A percentile compares a stretch with the other conserved stretches of the same genome.
Conservation (phyloP, 352 stramenopile genomes). For the Phytophthora agathidicida region DNA sequence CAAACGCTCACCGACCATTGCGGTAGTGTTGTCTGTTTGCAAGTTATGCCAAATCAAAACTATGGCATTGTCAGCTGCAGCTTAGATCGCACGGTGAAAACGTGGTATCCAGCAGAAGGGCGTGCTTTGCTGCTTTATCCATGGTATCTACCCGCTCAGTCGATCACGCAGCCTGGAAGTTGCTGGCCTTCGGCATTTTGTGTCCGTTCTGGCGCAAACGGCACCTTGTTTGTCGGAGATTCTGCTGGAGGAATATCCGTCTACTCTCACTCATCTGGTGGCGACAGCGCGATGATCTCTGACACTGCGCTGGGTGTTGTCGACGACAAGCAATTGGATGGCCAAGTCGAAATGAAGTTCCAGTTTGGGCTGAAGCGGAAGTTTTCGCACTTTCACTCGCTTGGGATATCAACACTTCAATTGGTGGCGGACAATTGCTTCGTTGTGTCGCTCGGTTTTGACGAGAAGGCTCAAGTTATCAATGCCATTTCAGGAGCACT, state of each 20-base stretch:
- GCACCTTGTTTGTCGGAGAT: slow-evolving; percentile 68
- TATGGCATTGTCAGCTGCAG: slow-evolving; percentile 73
- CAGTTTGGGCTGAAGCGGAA: slow-evolving; percentile 71
- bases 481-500: slow-evolving; percentile 67
- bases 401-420: slow-evolving; percentile 60
- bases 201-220: slow-evolving; percentile 47
- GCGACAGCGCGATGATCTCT: background rate
- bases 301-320: slow-evolving; percentile 12
- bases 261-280: slow-evolving; percentile 38
- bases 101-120: slow-evolving; percentile 65
- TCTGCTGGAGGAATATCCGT: slow-evolving; percentile 65
- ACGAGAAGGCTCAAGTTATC: slow-evolving; percentile 74
- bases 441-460: slow-evolving; percentile 76
- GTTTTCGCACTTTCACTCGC: slow-evolving; percentile 65
- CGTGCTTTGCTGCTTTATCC: slow-evolving; percentile 70
- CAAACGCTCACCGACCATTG: slow-evolving; percentile 69
- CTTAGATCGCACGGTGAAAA: slow-evolving; percentile 69
- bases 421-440: slow-evolving; percentile 73
- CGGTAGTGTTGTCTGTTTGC: slow-evolving; percentile 58
- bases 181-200: slow-evolving; percentile 67
- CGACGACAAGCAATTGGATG: slow-evolving; percentile 12
- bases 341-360: slow-evolving; percentile 27
- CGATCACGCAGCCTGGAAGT: slow-evolving; percentile 53
- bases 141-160: slow-evolving; percentile 68
- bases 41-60: slow-evolving; percentile 50